Evolutionary conservation across 805 yeast genomes (phyloP).

Genomic region (Kluyveromyces lactis): DNA sequence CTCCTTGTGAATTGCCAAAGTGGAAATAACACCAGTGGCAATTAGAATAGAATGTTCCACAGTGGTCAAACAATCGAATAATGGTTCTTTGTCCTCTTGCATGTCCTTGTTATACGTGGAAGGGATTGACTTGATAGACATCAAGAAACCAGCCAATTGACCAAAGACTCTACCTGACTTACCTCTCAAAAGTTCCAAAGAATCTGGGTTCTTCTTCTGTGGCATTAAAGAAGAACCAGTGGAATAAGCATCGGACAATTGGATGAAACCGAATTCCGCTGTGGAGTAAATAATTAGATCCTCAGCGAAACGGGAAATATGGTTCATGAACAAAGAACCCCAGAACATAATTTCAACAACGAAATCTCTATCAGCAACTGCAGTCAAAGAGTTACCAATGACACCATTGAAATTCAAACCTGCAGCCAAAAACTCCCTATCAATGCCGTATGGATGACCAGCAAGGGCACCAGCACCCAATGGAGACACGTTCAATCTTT

Average conservation of each 20-base stretch:
- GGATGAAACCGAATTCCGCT: constrained; percentile 92
- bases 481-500: constrained; percentile 81
- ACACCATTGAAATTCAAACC: constrained; percentile 75
- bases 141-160: constrained; percentile 87
- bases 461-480: constrained; percentile 97
- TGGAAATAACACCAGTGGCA: constrained; percentile 94
- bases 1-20: constrained; percentile 61
- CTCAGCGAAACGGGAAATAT: constrained; percentile 87
- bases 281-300: constrained; percentile 94
- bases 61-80: constrained; percentile 82
- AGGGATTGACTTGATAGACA: constrained; percentile 95
- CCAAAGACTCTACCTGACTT: constrained; percentile 97
- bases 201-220: constrained; percentile 97
- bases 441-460: constrained; percentile 99
- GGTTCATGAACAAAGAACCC: constrained; percentile 93
- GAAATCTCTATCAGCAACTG: constrained; percentile 96
- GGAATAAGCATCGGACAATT: constrained; percentile 94
- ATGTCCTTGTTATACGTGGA: constrained; percentile 96
- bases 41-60: constrained; percentile 90
- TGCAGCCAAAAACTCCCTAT: constrained; percentile 78
- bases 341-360: constrained; percentile 94
- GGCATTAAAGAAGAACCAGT: constrained; percentile 99
- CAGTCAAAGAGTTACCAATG: constrained; percentile 93
- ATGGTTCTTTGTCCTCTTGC: constrained; percentile 99
- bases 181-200: constrained; percentile 90